These are phyloP conservation scores for Trametes versicolor DNA, from an alignment of 1,284 basidiomycete species.

Conservation along the genomic window DNA sequence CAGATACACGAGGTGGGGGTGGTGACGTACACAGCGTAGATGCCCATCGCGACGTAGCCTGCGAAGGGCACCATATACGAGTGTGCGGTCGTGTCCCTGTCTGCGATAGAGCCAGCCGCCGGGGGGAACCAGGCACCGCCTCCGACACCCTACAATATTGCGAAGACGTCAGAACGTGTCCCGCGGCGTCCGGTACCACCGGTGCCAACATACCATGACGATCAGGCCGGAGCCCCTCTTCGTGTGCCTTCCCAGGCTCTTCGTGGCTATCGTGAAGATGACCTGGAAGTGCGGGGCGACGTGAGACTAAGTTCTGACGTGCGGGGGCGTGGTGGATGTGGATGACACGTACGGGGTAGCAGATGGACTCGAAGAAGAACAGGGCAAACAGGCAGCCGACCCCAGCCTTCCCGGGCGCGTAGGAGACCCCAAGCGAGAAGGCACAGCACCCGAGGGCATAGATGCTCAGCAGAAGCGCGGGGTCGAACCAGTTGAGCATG, in stretches of 20 bases:
- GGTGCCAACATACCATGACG: slow-evolving; percentile 57
- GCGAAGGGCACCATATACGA: slow-evolving; percentile 71
- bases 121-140: slow-evolving; percentile 83
- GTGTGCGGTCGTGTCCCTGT: slow-evolving; percentile 56
- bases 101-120: slow-evolving; percentile 75
- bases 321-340: slow-evolving; percentile 1
- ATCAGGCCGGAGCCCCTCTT: slow-evolving; percentile 77
- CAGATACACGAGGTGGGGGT: neutral
- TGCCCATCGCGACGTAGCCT: slow-evolving; percentile 66
- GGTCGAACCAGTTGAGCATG: slow-evolving; percentile 71
- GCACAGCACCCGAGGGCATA: slow-evolving; percentile 63
- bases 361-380: slow-evolving; percentile 84
- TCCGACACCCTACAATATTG: slow-evolving; percentile 61
- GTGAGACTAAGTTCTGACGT: slow-evolving; percentile 8
- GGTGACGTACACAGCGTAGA: slow-evolving; percentile 63
- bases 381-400: slow-evolving; percentile 72
- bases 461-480: slow-evolving; percentile 67
- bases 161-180: neutral
- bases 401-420: slow-evolving; percentile 62
- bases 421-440: slow-evolving; percentile 64
- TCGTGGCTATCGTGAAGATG: slow-evolving; percentile 78
- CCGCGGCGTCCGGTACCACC: slow-evolving; percentile 27
- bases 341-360: slow-evolving; percentile 61
- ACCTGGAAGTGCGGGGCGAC: slow-evolving; percentile 47
- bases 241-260: slow-evolving; percentile 74